These are phyloP conservation scores for Rhizoctonia solani DNA, from an alignment of 1,284 basidiomycete genomes.

Conservation along the genomic window DNA sequence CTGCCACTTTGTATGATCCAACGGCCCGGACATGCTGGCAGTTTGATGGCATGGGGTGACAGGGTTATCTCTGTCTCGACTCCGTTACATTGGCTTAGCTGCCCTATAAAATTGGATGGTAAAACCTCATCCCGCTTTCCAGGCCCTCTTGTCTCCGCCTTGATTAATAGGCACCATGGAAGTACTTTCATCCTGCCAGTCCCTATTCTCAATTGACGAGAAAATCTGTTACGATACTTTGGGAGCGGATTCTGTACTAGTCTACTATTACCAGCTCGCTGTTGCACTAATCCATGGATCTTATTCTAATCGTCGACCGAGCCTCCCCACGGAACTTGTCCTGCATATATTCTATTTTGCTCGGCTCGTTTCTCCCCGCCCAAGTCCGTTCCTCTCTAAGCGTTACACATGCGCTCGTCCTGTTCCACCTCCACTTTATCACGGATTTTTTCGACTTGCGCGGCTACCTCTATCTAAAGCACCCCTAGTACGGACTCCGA, in stretches of 20 bases:
- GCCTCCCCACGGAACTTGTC: constrained; percentile 4
- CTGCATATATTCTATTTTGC: background rate
- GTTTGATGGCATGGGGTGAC: too few relatives aligned
- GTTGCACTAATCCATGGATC: background rate
- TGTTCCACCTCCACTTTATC: background rate
- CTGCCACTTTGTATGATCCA: too few relatives aligned
- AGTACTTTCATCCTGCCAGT: too few relatives aligned
- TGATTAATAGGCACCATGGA: too few relatives aligned
- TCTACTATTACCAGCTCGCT: background rate
- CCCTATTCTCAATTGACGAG: background rate
- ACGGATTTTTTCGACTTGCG: background rate
- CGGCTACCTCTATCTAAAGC: background rate
- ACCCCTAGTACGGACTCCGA: background rate
- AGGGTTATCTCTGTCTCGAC: too few relatives aligned
- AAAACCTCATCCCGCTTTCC: too few relatives aligned
- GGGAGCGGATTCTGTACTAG: background rate
- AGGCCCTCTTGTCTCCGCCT: too few relatives aligned
- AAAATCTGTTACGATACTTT: background rate
- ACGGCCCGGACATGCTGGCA: too few relatives aligned
- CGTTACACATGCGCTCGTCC: background rate
- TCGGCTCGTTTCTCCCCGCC: background rate
- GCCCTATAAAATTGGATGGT: too few relatives aligned
- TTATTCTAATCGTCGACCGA: background rate
- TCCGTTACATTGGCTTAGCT: too few relatives aligned
- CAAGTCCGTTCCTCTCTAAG: background rate